phyloP scores from a whole-genome alignment of 2,329 filamentous ascomycete genomes.

The Fusarium algeriense region DNA sequence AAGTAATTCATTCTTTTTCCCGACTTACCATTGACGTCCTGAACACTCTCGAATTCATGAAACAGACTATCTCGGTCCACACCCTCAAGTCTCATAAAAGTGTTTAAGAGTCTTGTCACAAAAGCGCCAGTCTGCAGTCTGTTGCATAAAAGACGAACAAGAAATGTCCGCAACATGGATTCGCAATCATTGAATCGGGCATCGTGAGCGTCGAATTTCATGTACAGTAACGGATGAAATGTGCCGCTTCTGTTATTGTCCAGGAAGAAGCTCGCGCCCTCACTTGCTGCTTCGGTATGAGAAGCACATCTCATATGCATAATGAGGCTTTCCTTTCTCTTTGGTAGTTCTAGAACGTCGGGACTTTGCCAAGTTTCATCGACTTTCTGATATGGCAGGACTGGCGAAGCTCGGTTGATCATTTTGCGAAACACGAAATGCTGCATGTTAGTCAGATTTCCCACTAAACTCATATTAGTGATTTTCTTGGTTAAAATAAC shows the following conservation, averaged over 20 bases:
- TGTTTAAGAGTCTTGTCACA: background rate
- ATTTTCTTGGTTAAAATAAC: fast-evolving
- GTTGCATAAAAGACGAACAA: fast-evolving
- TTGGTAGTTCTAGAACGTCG: fast-evolving
- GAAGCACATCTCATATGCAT: background rate
- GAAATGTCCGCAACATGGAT: background rate
- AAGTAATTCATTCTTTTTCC: background rate
- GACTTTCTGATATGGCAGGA: fast-evolving
- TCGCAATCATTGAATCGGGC: background rate
- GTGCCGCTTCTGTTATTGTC: background rate
- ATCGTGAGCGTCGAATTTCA: background rate
- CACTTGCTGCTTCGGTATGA: fast-evolving
- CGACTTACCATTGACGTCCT: too few relatives aligned
- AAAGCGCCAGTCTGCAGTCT: background rate
- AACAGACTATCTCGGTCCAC: background rate
- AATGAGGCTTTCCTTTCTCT: fast-evolving
- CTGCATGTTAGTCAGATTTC: fast-evolving
- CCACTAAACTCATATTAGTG: fast-evolving
- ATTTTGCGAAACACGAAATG: background rate
- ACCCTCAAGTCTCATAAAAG: background rate
- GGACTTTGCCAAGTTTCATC: background rate
- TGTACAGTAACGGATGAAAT: fast-evolving
- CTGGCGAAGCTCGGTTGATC: background rate
- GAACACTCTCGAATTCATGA: background rate
- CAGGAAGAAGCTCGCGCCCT: background rate